These are phyloP conservation scores for Suhomyces sp. DNA, from an alignment of 805 yeast genomes.

Conservation along the genomic window DNA sequence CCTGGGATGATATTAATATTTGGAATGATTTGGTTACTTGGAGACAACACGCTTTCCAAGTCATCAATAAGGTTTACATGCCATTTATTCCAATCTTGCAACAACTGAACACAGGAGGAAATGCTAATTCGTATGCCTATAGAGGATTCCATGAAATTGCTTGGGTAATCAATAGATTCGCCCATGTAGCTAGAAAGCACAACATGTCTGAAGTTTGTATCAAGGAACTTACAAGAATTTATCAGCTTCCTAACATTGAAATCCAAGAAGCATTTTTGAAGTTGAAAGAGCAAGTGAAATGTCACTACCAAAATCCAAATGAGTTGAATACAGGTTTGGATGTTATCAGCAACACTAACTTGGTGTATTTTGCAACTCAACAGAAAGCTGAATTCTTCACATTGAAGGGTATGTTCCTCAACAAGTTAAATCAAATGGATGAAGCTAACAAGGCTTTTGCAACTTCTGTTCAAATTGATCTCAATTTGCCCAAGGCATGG, in stretches of 20 bases:
- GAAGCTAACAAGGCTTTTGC: constrained; percentile 98
- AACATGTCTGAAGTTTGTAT: constrained; percentile 96
- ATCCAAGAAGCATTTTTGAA: constrained; percentile 97
- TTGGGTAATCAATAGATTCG: constrained; percentile 97
- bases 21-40: constrained; percentile 98
- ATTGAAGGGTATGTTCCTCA: constrained; percentile 95
- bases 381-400: constrained; percentile 98
- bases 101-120: constrained; percentile 61
- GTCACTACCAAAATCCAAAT: constrained; percentile 88
- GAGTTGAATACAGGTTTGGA: constrained; percentile 94
- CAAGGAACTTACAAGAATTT: constrained; percentile 86
- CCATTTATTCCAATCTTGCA: constrained; percentile 88
- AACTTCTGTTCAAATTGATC: constrained; percentile 93
- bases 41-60: constrained; percentile 98
- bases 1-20: constrained; percentile 95
- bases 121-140: constrained; percentile 89
- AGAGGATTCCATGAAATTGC: constrained; percentile 98
- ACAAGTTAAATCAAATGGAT: constrained; percentile 83
- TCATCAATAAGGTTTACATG: constrained; percentile 89
- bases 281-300: constrained; percentile 94
- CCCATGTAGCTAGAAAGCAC: constrained; percentile 97
- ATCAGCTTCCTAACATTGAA: constrained; percentile 94
- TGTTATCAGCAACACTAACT: constrained; percentile 92
- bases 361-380: constrained; percentile 94
- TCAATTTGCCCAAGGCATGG: constrained; percentile 96